Evolutionary conservation across 495 filamentous ascomycete genomes (phyloP).

Genomic region (Aspergillus nanangensis): DNA sequence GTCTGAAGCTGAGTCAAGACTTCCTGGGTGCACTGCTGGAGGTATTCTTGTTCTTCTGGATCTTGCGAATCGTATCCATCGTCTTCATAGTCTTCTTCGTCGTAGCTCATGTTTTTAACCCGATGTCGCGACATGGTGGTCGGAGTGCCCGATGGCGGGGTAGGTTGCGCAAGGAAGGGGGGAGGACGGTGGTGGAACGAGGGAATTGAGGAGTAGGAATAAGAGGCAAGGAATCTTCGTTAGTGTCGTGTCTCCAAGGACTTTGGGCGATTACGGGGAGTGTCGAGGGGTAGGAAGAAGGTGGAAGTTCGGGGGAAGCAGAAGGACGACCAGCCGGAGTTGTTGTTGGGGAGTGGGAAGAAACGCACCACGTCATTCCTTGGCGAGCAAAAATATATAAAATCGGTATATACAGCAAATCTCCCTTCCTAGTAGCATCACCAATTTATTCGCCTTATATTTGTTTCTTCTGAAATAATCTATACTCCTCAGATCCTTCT

Average conservation of each 20-base stretch:
- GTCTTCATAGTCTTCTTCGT: conserved; percentile 39
- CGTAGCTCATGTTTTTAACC: conserved; percentile 42
- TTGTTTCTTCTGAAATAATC: no score
- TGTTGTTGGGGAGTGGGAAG: neutral
- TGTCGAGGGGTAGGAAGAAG: neutral
- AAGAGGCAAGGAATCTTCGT: neutral
- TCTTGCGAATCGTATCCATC: conserved; percentile 41
- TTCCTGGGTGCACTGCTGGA: conserved; percentile 34
- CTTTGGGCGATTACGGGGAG: neutral
- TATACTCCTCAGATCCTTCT: no score
- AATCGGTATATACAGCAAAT: no score
- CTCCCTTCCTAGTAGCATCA: no score
- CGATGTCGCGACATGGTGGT: conserved; percentile 42
- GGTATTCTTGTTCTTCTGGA: conserved; percentile 39
- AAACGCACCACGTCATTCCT: conserved; percentile 36
- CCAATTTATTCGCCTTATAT: no score
- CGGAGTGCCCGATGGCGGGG: no score
- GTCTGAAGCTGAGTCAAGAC: conserved; percentile 35
- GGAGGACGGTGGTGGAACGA: neutral
- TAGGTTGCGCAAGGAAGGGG: conserved; percentile 5
- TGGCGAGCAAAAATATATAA: no score
- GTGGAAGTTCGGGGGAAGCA: neutral
- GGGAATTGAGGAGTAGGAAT: conserved; percentile 1
- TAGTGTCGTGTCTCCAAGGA: neutral
- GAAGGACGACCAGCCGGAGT: neutral